These are phyloP conservation scores for Fusarium ramigenum DNA, from an alignment of 2,329 filamentous ascomycete species.

Conservation along the genomic window DNA sequence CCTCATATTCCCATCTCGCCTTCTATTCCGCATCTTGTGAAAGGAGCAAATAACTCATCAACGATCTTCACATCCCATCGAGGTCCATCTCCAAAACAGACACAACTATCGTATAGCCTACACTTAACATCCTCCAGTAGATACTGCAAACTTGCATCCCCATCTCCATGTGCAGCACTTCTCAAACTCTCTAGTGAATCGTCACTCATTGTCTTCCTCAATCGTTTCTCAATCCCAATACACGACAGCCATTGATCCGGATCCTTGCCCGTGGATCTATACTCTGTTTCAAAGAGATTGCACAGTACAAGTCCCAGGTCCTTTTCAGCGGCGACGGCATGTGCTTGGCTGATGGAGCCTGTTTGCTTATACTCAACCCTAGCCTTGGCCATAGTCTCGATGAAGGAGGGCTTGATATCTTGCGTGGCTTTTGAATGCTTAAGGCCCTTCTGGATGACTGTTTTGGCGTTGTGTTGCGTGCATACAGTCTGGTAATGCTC, in stretches of 20 bases:
- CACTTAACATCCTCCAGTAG: neutral
- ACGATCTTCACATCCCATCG: neutral
- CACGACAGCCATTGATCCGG: conserved; percentile 9
- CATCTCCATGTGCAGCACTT: rapidly evolving
- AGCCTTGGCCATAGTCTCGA: conserved; percentile 6
- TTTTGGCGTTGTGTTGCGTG: neutral
- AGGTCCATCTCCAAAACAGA: conserved; percentile 14
- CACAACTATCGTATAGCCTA: neutral
- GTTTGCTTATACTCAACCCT: conserved; percentile 2
- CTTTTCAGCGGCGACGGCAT: neutral
- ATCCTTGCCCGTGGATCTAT: conserved; percentile 1
- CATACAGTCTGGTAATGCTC: neutral
- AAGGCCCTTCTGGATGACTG: neutral
- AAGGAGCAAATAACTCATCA: neutral
- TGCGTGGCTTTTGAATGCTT: neutral
- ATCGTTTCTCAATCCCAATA: neutral
- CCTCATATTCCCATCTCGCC: too few species aligned
- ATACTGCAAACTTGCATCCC: rapidly evolving
- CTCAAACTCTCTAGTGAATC: rapidly evolving
- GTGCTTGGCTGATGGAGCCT: neutral
- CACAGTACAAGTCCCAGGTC: conserved; percentile 1
- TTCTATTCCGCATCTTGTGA: neutral
- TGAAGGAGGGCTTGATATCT: neutral
- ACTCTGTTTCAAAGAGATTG: conserved; percentile 1
- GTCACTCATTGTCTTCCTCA: neutral